A percentile compares a stretch with the other conserved stretches of the same genome.
These are phyloP conservation scores for Chlorophyllum brunneum DNA, from an alignment of 768 basidiomycete species.

Conservation along the genomic window DNA sequence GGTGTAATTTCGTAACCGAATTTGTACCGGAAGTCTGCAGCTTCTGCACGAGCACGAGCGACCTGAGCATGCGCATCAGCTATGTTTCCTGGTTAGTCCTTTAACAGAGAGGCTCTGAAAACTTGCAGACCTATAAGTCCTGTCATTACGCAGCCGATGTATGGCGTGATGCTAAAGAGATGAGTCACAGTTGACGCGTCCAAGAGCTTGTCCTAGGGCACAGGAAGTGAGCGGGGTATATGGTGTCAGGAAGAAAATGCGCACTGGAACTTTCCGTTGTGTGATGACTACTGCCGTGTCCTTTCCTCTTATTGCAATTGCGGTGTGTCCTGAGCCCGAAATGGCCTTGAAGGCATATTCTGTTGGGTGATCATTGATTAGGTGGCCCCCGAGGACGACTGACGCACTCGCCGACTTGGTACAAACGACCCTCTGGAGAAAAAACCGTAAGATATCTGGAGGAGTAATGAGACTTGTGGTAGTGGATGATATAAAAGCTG, in stretches of 20 bases:
- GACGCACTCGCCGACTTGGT: conserved; percentile 86
- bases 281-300: conserved; percentile 96
- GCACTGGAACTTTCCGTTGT: conserved; percentile 95
- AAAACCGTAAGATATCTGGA: conserved; percentile 91
- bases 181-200: conserved; percentile 94
- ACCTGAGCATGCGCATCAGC: conserved; percentile 95
- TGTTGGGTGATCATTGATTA: conserved; percentile 26
- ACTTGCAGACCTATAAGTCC: conserved; percentile 78
- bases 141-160: conserved; percentile 97
- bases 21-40: conserved; percentile 91
- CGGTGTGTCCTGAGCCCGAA: conserved; percentile 93
- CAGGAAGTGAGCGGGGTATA: conserved; percentile 8
- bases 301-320: conserved; percentile 88
- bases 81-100: conserved; percentile 25
- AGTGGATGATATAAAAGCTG: not conserved
- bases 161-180: conserved; percentile 92
- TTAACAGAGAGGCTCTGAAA: not conserved
- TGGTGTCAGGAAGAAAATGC: conserved; percentile 26
- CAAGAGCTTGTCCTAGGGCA: conserved; percentile 92
- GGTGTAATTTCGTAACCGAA: conserved; percentile 98
- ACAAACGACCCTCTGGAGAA: conserved; percentile 94
- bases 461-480: not conserved
- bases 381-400: not conserved
- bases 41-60: conserved; percentile 78
- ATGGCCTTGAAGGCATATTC: conserved; percentile 99